phyloP scores from a whole-genome alignment of 2,329 filamentous ascomycete genomes.

The Trichoderma citrinoviride region DNA sequence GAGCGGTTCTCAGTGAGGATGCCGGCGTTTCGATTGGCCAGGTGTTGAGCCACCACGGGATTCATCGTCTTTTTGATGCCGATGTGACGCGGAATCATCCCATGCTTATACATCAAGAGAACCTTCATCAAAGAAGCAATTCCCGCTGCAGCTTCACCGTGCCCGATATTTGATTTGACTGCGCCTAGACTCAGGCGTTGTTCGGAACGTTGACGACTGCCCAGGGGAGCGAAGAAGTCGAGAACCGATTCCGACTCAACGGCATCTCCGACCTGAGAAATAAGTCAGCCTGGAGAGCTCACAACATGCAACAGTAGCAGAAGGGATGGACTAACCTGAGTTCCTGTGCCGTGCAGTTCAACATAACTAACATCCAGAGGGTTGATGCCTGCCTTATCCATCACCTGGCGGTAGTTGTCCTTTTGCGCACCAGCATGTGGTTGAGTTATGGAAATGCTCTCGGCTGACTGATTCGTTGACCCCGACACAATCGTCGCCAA shows the following conservation, averaged over 20 bases:
- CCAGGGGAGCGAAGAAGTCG: conserved; percentile 49
- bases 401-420: conserved; percentile 59
- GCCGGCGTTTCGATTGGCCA: conserved; percentile 55
- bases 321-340: conserved; percentile 62
- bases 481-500: conserved; percentile 69
- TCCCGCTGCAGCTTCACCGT: conserved; percentile 62
- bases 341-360: conserved; percentile 90
- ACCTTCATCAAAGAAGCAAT: conserved; percentile 62
- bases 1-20: conserved; percentile 29
- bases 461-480: conserved; percentile 68
- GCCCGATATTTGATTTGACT: conserved; percentile 64
- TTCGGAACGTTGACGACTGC: conserved; percentile 45
- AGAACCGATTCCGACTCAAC: conserved; percentile 80
- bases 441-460: conserved; percentile 68
- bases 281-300: background rate
- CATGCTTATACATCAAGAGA: conserved; percentile 62
- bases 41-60: conserved; percentile 53
- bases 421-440: conserved; percentile 64
- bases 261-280: conserved; percentile 49
- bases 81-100: conserved; percentile 59
- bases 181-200: conserved; percentile 61
- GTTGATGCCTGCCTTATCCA: conserved; percentile 71
- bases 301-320: background rate
- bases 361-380: conserved; percentile 77
- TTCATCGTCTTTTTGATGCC: conserved; percentile 65